Percentiles rank a stretch among this genome's conserved stretches.
phyloP scores from a whole-genome alignment of 495 filamentous ascomycete genomes.

The Aspergillus nanangensis region DNA sequence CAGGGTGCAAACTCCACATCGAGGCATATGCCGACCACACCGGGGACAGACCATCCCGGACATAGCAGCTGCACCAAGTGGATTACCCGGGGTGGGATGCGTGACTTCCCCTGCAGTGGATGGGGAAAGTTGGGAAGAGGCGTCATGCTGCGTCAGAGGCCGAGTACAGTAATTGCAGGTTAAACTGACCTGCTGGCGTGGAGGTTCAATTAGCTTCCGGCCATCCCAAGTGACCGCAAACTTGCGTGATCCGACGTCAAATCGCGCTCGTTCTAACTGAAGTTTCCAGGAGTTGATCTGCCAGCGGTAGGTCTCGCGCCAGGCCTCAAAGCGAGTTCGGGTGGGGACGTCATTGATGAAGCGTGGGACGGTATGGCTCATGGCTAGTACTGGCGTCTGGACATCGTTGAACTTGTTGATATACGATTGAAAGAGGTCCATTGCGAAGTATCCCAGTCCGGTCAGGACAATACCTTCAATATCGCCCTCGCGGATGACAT shows the following conservation, averaged over 20 bases:
- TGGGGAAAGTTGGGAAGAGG: conserved; percentile 31
- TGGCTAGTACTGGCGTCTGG: conserved; percentile 82
- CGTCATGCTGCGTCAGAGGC: conserved; percentile 41
- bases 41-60: conserved; percentile 66
- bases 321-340: conserved; percentile 61
- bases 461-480: conserved; percentile 87
- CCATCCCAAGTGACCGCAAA: conserved; percentile 63
- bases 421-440: conserved; percentile 84
- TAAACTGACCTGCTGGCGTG: conserved; percentile 72
- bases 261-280: conserved; percentile 58
- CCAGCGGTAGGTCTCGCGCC: conserved; percentile 76
- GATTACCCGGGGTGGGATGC: conserved; percentile 34
- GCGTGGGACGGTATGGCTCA: conserved; percentile 73
- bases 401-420: conserved; percentile 82
- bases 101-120: conserved; percentile 28
- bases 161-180: conserved; percentile 79
- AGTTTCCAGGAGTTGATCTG: conserved; percentile 74
- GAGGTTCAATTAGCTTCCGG: conserved; percentile 57
- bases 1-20: conserved; percentile 83
- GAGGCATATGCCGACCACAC: conserved; percentile 82
- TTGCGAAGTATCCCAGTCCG: conserved; percentile 70
- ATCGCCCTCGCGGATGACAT: conserved; percentile 69
- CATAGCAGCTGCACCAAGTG: conserved; percentile 32
- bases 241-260: conserved; percentile 52
- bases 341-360: conserved; percentile 63